Evolutionary conservation across 352 stramenopile species (phyloP), one percentile per base, ranked within the genome.

Genomic region (Bremia lactucae): DNA sequence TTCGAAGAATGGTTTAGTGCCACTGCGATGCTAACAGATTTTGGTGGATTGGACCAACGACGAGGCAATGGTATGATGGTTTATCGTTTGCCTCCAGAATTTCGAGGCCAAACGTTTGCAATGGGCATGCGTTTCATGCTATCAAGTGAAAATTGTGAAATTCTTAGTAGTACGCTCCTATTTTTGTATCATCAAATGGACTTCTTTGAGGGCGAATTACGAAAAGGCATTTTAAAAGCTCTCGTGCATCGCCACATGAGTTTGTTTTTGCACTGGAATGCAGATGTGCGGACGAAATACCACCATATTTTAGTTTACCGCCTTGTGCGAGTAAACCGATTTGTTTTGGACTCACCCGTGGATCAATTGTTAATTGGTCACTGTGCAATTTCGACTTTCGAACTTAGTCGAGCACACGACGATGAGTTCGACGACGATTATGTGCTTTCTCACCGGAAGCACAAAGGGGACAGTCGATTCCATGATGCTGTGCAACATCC

Each of bases 171-270:
- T 22, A 67, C 68, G 15, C 42, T 89, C 9, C 46, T 69, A 3
- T 89, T 89, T 42, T 33, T 89, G 29, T 89, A 89, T 55, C 68
- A 81, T 37, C 60, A 64, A 9, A 74, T 89, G 47, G 72, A 81
- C 34, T 68, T 81, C 29, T 76, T 89, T 29, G 73, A 83, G 41
- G 74, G 72, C 9, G 70, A 83, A 7, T 42, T 89, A 23, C 69
- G 76, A 0, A 67, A 83, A 28, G 68, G 57, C 41, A 66, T 85
- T 29, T 50, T 89, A 11, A 83, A 84, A 39, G 66, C 68, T 6
- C 54, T 89, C 7, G 68, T 84, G 9, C 76, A 86, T 42, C 76
- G 76, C 0, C 76, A 89, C 50, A 85, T 89, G 68, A 67, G 51
- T 1, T 53, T 89, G 8, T 89, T 87, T 20, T 39, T 89, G 23